Evolutionary conservation across 139 green algal genomes (phyloP), one percentile per base, ranked within the genome.

Genomic region (Gonium pectorale): DNA sequence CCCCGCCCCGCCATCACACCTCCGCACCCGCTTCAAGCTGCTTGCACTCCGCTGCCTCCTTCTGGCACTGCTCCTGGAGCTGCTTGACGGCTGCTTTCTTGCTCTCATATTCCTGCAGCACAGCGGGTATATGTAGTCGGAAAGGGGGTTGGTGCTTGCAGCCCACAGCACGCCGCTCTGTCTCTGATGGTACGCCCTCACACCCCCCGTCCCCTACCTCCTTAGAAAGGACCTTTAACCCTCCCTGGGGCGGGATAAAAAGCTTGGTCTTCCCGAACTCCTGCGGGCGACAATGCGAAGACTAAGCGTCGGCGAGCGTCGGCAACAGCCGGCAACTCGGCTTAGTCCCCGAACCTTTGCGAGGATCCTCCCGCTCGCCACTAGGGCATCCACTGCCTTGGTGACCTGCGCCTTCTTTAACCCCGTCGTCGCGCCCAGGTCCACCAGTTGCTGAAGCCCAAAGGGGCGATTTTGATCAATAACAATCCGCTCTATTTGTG

Each of bases 241-340:
- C 87, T 3, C 89, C 70, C 70, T 98, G 95, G 13, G 80, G 63
- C 9, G 93, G 87, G 35, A 94, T 87, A 86, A 95, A 98, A 0
- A 98, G 90, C 79, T 96, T 97, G 27, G 91, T 91, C 79, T 96
- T 96, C 7, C 94, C 94, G 89, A 96, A 96, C 68, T 96, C 94
- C 94, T 96, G 88, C 54, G 75, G 4, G 29, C 0, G 9, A 33
- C 6, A 6, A 3, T 21, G 15, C 5, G 27, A n/a, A 38, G 59
- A 67, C 59, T 11, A 67, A 7, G 27, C 41, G n/a, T n/a, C n/a
- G n/a, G n/a, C n/a, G n/a, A n/a, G n/a, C n/a, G n/a, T n/a, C n/a
- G n/a, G n/a, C n/a, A n/a, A n/a, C n/a, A n/a, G n/a, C n/a, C n/a
- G n/a, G n/a, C n/a, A n/a, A n/a, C n/a, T n/a, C n/a, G n/a, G n/a